A percentile compares a stretch with the other conserved stretches of the same genome.
phyloP scores from a whole-genome alignment of 179 eudicot species.

The Drosera spatulata region DNA sequence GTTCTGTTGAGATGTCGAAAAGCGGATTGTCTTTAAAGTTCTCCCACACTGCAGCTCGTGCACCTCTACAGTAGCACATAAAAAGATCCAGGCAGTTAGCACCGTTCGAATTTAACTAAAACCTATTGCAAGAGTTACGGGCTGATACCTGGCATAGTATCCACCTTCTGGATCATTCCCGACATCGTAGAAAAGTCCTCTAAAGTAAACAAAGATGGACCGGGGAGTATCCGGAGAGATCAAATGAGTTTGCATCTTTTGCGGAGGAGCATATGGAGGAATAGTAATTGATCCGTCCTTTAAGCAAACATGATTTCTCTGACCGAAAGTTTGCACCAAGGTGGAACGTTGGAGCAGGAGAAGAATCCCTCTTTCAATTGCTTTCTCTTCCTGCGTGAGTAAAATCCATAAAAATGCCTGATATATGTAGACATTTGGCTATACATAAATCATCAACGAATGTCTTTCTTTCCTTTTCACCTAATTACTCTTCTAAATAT shows the following conservation, averaged over 20 bases:
- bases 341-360: conserved; percentile 49
- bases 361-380: conserved; percentile 90
- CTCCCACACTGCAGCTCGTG: conserved; percentile 94
- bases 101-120: too few species aligned
- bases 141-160: conserved; percentile 73
- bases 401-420: background rate
- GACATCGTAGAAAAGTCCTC: conserved; percentile 88
- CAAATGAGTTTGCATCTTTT: conserved; percentile 88
- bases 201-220: conserved; percentile 90
- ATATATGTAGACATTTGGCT: too few species aligned
- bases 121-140: background rate
- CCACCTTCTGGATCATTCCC: conserved; percentile 98
- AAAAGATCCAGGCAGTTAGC: background rate
- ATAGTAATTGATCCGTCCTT: conserved; percentile 82
- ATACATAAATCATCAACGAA: too few species aligned
- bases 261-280: conserved; percentile 95
- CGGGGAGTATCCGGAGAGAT: conserved; percentile 76
- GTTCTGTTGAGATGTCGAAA: conserved; percentile 92
- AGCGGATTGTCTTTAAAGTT: conserved; percentile 93
- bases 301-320: conserved; percentile 83
- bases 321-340: conserved; percentile 92
- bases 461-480: too few species aligned
- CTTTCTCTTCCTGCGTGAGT: conserved; percentile 76
- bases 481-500: too few species aligned
- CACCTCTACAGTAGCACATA: conserved; percentile 45